Evolutionary conservation across 805 yeast genomes (phyloP), one percentile per base, ranked within the genome.

Genomic region (Candida ponderosae): DNA sequence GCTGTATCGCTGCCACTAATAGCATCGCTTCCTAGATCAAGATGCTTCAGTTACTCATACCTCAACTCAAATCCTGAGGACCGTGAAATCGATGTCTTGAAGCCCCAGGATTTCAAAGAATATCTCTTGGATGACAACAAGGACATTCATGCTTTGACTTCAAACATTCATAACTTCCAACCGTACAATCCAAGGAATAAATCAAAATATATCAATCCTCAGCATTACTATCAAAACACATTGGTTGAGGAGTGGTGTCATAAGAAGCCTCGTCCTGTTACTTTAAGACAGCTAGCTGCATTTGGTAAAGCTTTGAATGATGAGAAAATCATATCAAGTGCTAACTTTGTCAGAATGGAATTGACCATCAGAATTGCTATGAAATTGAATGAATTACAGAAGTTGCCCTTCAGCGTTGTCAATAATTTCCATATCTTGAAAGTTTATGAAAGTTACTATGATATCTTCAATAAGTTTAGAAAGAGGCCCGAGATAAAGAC

Each of bases 391-490:
- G 89, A 85, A 40, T 65, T 90, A 56, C 97, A 90, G 56, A 66
- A 68, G 7, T 60, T 90, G 39, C 96, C 96, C 2, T 90, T 79
- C 61, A 79, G 81, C 18, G 83, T 88, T 11, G 82, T 85, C 30
- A 81, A 84, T 55, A 90, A 90, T 56, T 81, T 76, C 52, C 96
- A 90, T 60, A 66, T 93, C 46, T 81, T 82, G 10, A 85, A 82
- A 50, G 93, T 89, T 18, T 90, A 90, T 57, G 95, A 87, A 54
- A 76, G 87, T 42, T 90, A 90, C 57, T 84, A 86, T 54, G 79
- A 79, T 48, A 87, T 89, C 49, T 90, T 90, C 63, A 88, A 88
- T 56, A 74, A 82, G 36, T 82, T 90, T 50, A 71, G 97, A 42
- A 79, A 74, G 57, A 72, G 81, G 34, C 82, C 85, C 2, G 59